phyloP scores from a whole-genome alignment of 2,329 filamentous ascomycete genomes.

The Talaromyces funiculosus region DNA sequence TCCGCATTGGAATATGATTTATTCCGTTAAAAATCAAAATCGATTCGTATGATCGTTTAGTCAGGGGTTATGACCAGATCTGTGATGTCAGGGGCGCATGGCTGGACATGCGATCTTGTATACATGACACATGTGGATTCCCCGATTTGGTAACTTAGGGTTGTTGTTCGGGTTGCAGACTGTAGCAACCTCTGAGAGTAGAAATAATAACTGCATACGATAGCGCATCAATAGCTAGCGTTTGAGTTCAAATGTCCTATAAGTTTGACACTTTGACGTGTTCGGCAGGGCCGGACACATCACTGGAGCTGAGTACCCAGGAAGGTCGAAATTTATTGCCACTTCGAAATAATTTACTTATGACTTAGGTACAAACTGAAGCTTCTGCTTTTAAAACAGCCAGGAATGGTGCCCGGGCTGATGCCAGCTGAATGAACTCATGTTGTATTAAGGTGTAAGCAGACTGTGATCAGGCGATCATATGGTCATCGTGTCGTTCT shows the following conservation, averaged over 20 bases:
- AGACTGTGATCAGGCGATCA: too few species aligned
- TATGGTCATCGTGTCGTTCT: too few species aligned
- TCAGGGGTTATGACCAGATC: neutral
- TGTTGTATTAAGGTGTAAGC: too few species aligned
- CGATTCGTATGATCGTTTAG: neutral
- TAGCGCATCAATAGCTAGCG: neutral
- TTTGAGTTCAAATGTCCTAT: too few species aligned
- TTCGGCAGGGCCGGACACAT: neutral
- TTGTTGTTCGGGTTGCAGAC: neutral
- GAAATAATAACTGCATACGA: neutral
- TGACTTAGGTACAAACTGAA: too few species aligned
- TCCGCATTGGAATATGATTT: neutral
- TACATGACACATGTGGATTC: neutral
- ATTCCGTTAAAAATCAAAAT: neutral
- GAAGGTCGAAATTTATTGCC: neutral
- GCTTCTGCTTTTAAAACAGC: neutral
- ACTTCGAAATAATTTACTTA: too few species aligned
- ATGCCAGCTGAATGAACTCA: too few species aligned
- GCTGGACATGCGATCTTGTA: neutral
- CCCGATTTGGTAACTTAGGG: neutral
- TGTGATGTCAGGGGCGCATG: neutral
- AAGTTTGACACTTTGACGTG: neutral
- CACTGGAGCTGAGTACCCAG: neutral
- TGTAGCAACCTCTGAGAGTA: neutral
- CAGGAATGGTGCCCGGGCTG: too few species aligned